Base-by-base conservation (phyloP, 352 stramenopile species). In the Elongisporangium undulatum region DNA sequence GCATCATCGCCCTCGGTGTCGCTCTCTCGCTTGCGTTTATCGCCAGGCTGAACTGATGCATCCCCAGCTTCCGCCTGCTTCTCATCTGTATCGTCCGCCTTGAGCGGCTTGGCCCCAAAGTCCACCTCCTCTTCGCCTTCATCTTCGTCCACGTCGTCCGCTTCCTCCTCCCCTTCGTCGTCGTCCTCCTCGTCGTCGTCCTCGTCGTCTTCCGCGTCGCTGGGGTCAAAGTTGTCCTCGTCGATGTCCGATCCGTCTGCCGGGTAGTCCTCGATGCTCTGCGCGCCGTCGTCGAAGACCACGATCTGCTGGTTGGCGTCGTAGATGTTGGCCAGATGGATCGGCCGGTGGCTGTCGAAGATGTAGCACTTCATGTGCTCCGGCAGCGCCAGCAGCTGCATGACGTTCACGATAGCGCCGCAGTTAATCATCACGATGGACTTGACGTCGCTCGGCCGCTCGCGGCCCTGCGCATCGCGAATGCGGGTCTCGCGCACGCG, bases 251-350 rank as follows among this genome's bases (percentile, higher is more conserved):
- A 82, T 13, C 89, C 91, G 66, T 95, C 95, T 16, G 87, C 76
- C 21, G 85, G 84, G 59, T 89, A 93, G 41, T 91, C 84, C 4
- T 91, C 85, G 20, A 90, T 58, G 13, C 59, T 57, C 57, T 91
- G 67, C 10, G 82, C 78, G 8, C 82, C 85, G 53, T 95, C 85
- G 24, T 95, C 85, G 66, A 95, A 93, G 24, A 95, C 74, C 2
- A 93, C 77, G 51, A 95, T 71, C 59, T 90, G 85, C 62, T 90
- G 78, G 55, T 79, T 72, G 21, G 76, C 62, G 48, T 94, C 79
- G 74, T 99, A 96, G 23, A 99, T 87, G 73, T 99, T 99, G 13
- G 93, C 86, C 62, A 99, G 84, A 75, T 99, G 96, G 51, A 99
- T 90, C 9, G 97, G 97, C 1, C 96, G 80, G 67, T 98, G 94